These are phyloP conservation scores for Clavariopsis aquatica DNA, from an alignment of 495 filamentous ascomycete species.

Conservation along the genomic window DNA sequence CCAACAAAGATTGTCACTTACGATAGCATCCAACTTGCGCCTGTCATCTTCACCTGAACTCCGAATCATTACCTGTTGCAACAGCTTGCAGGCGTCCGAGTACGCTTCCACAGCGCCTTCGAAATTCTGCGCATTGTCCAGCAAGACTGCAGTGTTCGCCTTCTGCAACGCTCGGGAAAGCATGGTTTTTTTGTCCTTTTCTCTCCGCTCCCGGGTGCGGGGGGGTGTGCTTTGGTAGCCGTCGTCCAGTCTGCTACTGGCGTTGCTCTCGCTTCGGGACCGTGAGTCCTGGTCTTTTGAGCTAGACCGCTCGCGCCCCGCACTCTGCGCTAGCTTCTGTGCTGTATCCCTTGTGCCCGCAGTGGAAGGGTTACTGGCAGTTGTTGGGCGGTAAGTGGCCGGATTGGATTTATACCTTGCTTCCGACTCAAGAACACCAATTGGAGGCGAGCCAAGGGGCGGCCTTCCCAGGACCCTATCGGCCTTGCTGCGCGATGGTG, in stretches of 20 bases:
- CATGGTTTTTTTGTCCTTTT: conserved; percentile 74
- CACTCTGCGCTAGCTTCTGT: conserved; percentile 13
- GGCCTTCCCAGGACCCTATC: conserved; percentile 26
- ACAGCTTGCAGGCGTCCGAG: conserved; percentile 77
- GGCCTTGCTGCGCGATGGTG: conserved; percentile 30
- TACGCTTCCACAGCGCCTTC: conserved; percentile 93
- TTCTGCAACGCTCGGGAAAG: conserved; percentile 89
- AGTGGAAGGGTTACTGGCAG: conserved; percentile 15
- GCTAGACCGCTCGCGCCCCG: conserved; percentile 18
- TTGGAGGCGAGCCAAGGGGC: conserved; percentile 34
- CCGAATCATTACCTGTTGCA: conserved; percentile 82
- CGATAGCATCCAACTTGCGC: conserved; percentile 83
- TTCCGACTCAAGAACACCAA: conserved; percentile 34
- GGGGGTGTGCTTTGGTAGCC: conserved; percentile 31
- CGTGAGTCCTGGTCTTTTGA: conserved; percentile 28
- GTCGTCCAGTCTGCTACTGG: conserved; percentile 37
- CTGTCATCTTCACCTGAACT: conserved; percentile 82
- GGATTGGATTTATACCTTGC: conserved; percentile 29
- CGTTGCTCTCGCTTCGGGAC: conserved; percentile 33
- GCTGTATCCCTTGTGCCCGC: conserved; percentile 12
- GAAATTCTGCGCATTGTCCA: conserved; percentile 93
- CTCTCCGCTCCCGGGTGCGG: conserved; percentile 39
- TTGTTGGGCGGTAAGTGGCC: conserved; percentile 14
- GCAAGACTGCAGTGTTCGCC: conserved; percentile 89
- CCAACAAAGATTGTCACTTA: conserved; percentile 54